Evolutionary conservation across 306 rosid genomes (phyloP).

Genomic region (Oxytropis ochrocephala): DNA sequence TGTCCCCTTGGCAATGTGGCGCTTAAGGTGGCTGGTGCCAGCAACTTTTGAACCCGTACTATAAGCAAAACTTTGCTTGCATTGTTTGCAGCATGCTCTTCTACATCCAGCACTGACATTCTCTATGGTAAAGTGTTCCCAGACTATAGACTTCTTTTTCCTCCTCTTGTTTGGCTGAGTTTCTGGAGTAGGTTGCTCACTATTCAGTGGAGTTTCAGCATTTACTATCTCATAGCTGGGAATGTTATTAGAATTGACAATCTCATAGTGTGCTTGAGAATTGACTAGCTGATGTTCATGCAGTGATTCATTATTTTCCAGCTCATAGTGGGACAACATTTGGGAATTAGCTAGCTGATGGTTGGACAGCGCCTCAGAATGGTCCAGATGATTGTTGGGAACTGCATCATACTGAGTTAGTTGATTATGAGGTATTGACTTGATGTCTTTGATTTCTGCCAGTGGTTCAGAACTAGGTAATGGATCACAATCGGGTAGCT

Average conservation of each 20-base stretch:
- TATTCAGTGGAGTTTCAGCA: constrained; percentile 30
- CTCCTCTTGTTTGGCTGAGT: constrained; percentile 80
- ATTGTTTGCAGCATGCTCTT: constrained; percentile 91
- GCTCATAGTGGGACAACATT: constrained; percentile 34
- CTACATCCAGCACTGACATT: constrained; percentile 75
- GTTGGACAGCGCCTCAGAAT: constrained; percentile 22
- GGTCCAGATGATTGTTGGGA: constrained; percentile 28
- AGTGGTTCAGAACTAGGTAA: constrained; percentile 21
- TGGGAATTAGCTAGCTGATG: constrained; percentile 32
- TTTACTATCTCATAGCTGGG: constrained; percentile 39
- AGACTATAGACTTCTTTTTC: constrained; percentile 82
- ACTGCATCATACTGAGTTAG: constrained; percentile 24
- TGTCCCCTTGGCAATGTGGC: constrained; percentile 91
- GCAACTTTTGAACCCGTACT: constrained; percentile 97
- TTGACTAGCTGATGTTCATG: constrained; percentile 21
- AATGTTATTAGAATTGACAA: not conserved
- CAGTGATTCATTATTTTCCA: constrained; percentile 26
- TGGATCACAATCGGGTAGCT: constrained; percentile 16
- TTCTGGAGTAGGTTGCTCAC: constrained; percentile 46
- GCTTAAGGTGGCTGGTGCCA: constrained; percentile 93
- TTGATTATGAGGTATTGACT: constrained; percentile 25
- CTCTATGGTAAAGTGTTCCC: constrained; percentile 97
- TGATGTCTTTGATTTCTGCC: constrained; percentile 20
- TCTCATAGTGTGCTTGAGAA: constrained; percentile 29
- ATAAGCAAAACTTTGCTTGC: constrained; percentile 91